These are phyloP conservation scores for Rhodotorula sp. DNA, from an alignment of 1,284 basidiomycete species.

Conservation along the genomic window DNA sequence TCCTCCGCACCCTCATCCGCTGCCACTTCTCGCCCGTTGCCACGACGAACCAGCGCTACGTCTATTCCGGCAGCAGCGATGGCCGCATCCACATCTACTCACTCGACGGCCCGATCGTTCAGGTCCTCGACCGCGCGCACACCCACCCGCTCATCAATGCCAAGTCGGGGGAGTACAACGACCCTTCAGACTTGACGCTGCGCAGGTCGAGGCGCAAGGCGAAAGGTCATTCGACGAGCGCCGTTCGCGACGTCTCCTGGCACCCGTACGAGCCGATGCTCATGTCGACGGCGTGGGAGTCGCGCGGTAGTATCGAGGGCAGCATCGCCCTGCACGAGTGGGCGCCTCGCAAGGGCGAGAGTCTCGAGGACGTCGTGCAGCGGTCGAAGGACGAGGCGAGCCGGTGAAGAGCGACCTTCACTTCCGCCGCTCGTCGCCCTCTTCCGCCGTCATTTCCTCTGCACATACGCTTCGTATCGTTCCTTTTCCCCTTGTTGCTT, in stretches of 20 bases:
- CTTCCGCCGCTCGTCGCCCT: neutral
- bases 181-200: constrained; percentile 46
- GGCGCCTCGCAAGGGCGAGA: constrained; percentile 72
- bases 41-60: constrained; percentile 87
- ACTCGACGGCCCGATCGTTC: constrained; percentile 78
- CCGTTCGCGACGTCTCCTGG: constrained; percentile 90
- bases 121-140: constrained; percentile 76
- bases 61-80: constrained; percentile 87
- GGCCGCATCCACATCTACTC: constrained; percentile 89
- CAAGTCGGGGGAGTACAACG: constrained; percentile 39
- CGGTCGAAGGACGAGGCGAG: constrained; percentile 52
- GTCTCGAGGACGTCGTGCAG: constrained; percentile 72
- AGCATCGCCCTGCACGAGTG: constrained; percentile 86
- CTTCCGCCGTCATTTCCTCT: neutral
- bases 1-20: constrained; percentile 88
- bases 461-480: no score
- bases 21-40: constrained; percentile 91
- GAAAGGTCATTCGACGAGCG: constrained; percentile 10
- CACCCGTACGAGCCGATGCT: constrained; percentile 82
- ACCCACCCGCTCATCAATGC: constrained; percentile 65
- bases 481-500: neutral
- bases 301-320: constrained; percentile 57
- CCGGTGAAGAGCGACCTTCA: neutral
- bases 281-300: constrained; percentile 65
- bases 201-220: neutral